phyloP scores from a whole-genome alignment of 495 filamentous ascomycete species.

The Oleoguttula mirabilis region DNA sequence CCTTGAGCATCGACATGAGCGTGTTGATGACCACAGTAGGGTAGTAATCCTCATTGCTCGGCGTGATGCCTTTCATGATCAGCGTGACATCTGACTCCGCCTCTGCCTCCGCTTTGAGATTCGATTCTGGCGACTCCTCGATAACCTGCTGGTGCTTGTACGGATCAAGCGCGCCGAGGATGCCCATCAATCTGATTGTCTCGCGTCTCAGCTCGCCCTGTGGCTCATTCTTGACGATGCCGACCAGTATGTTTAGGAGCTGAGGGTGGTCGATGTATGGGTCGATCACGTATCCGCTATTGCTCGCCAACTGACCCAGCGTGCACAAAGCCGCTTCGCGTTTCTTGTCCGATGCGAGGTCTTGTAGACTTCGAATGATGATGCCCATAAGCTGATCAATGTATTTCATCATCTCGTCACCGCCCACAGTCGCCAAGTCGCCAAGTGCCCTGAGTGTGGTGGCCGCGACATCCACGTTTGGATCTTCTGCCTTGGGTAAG shows the following conservation, averaged over 20 bases:
- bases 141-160: constrained; percentile 64
- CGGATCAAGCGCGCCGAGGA: constrained; percentile 88
- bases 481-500: constrained; percentile 73
- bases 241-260: constrained; percentile 79
- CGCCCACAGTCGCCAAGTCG: constrained; percentile 84
- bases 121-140: constrained; percentile 48
- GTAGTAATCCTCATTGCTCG: constrained; percentile 95
- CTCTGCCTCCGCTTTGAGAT: constrained; percentile 50
- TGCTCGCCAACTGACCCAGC: constrained; percentile 82
- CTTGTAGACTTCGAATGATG: constrained; percentile 83
- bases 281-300: constrained; percentile 93
- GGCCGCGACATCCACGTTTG: constrained; percentile 73
- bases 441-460: constrained; percentile 89
- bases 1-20: constrained; percentile 77
- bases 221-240: constrained; percentile 81
- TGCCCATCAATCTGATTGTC: constrained; percentile 91
- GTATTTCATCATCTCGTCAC: constrained; percentile 77
- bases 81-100: constrained; percentile 83
- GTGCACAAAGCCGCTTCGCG: constrained; percentile 84
- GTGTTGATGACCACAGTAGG: constrained; percentile 96
- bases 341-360: constrained; percentile 76
- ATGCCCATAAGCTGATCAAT: constrained; percentile 86
- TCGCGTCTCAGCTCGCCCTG: constrained; percentile 76
- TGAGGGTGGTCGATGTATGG: constrained; percentile 91
- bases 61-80: constrained; percentile 95